Percentiles rank a stretch among this genome's conserved stretches.
These are phyloP conservation scores for Rehmannia glutinosa DNA, from an alignment of 257 asterid species.

Conservation along the genomic window DNA sequence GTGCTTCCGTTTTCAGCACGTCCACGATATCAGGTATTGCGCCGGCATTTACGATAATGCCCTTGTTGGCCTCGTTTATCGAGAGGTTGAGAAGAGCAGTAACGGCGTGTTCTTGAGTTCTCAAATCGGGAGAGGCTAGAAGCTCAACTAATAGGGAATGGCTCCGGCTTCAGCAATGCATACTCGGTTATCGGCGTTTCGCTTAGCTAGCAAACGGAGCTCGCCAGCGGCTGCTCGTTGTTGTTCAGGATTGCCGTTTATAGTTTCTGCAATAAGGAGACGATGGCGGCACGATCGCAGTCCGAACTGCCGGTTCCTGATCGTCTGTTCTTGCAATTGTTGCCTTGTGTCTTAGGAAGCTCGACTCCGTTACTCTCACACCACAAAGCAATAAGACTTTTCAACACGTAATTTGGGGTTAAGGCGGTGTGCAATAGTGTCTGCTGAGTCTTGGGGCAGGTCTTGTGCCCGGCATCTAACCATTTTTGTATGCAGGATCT, in stretches of 20 bases:
- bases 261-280: slow-evolving; percentile 64
- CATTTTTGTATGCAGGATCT: slow-evolving; percentile 90
- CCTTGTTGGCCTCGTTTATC: slow-evolving; percentile 85
- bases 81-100: slow-evolving; percentile 94
- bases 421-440: slow-evolving; percentile 77
- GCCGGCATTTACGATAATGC: slow-evolving; percentile 71
- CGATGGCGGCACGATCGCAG: slow-evolving; percentile 74
- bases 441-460: slow-evolving; percentile 97
- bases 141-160: slow-evolving; percentile 81
- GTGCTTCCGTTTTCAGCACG: slow-evolving; percentile 77
- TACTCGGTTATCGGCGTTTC: slow-evolving; percentile 90
- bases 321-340: slow-evolving; percentile 41
- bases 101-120: slow-evolving; percentile 92
- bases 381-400: slow-evolving; percentile 91
- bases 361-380: slow-evolving; percentile 95
- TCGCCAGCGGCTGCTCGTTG: slow-evolving; percentile 96
- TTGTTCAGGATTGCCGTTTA: slow-evolving; percentile 61
- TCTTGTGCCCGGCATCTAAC: slow-evolving; percentile 95
- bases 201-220: slow-evolving; percentile 92
- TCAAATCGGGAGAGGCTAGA: slow-evolving; percentile 61
- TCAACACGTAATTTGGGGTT: slow-evolving; percentile 97
- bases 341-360: slow-evolving; percentile 75
- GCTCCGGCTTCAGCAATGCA: slow-evolving; percentile 95
- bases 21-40: slow-evolving; percentile 87
- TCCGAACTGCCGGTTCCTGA: slow-evolving; percentile 62